phyloP scores from a whole-genome alignment of 805 yeast species.

The Monosporozyma aerobia region DNA sequence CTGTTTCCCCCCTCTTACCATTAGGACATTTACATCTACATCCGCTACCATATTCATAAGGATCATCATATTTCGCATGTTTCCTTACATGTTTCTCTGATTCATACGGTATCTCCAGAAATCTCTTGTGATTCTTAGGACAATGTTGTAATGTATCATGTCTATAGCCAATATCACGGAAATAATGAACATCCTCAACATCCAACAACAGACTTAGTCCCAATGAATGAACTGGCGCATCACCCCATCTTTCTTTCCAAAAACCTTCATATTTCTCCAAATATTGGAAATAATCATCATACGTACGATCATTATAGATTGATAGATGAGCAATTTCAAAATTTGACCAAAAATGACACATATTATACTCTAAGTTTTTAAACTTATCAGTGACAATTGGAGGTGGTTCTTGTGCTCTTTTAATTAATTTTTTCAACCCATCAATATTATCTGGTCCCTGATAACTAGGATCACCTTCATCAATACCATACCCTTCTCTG shows the following conservation, averaged over 20 bases:
- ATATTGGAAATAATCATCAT: conserved; percentile 56
- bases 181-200: conserved; percentile 70
- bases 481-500: conserved; percentile 6
- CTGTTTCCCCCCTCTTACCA: conserved; percentile 40
- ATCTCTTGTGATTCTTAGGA: conserved; percentile 42
- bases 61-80: conserved; percentile 28
- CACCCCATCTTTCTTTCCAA: conserved; percentile 93
- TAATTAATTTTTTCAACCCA: conserved; percentile 32
- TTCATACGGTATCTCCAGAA: conserved; percentile 30
- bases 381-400: conserved; percentile 43
- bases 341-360: conserved; percentile 89
- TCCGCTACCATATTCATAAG: conserved; percentile 50
- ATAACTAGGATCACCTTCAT: neutral
- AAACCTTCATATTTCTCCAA: conserved; percentile 75
- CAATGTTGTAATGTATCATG: conserved; percentile 80
- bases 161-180: conserved; percentile 83
- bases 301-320: conserved; percentile 55
- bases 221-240: conserved; percentile 87
- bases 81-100: conserved; percentile 13
- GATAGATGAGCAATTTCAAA: conserved; percentile 85
- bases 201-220: conserved; percentile 73
- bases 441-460: conserved; percentile 13
- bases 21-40: conserved; percentile 80
- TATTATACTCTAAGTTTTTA: conserved; percentile 59
- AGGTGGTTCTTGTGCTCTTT: conserved; percentile 28